Evolutionary conservation across 2,329 filamentous ascomycete genomes (phyloP).

Genomic region (Fusarium bulbicola): DNA sequence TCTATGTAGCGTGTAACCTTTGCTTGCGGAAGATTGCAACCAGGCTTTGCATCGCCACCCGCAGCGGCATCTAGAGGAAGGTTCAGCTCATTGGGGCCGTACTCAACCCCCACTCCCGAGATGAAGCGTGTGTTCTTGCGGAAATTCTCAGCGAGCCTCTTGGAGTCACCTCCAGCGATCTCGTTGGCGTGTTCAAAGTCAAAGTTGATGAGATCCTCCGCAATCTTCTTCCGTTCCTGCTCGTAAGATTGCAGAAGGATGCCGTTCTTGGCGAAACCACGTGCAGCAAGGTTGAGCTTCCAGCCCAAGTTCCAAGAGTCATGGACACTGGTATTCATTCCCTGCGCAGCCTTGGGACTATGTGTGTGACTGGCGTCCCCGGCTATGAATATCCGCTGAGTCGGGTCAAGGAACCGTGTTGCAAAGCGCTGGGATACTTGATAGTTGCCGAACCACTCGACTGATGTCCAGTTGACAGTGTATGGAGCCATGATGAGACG

Average conservation of each 20-base stretch:
- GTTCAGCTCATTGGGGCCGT: conserved; percentile 61
- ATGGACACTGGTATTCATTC: conserved; percentile 69
- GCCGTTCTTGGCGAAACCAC: conserved; percentile 61
- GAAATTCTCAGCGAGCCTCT: conserved; percentile 73
- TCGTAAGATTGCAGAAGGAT: conserved; percentile 68
- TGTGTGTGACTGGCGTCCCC: conserved; percentile 78
- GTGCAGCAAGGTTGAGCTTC: conserved; percentile 61
- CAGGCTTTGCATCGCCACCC: conserved; percentile 59
- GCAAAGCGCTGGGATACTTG: conserved; percentile 76
- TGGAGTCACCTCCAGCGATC: conserved; percentile 68
- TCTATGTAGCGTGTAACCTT: conserved; percentile 80
- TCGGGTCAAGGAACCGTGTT: conserved; percentile 70
- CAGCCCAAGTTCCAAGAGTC: conserved; percentile 71
- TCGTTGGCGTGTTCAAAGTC: conserved; percentile 66
- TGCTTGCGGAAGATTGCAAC: conserved; percentile 69
- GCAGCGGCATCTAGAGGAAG: conserved; percentile 48
- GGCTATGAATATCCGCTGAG: conserved; percentile 68
- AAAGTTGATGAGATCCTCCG: conserved; percentile 66
- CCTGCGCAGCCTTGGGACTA: conserved; percentile 76
- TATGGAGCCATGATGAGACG: conserved; percentile 68
- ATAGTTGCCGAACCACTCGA: conserved; percentile 78
- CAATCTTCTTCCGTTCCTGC: conserved; percentile 68
- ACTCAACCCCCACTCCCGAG: conserved; percentile 73
- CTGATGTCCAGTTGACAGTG: conserved; percentile 63
- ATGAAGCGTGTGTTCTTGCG: conserved; percentile 76